These are phyloP conservation scores for Blastobotrys chiropterorum DNA, from an alignment of 805 yeast species.

Conservation along the genomic window DNA sequence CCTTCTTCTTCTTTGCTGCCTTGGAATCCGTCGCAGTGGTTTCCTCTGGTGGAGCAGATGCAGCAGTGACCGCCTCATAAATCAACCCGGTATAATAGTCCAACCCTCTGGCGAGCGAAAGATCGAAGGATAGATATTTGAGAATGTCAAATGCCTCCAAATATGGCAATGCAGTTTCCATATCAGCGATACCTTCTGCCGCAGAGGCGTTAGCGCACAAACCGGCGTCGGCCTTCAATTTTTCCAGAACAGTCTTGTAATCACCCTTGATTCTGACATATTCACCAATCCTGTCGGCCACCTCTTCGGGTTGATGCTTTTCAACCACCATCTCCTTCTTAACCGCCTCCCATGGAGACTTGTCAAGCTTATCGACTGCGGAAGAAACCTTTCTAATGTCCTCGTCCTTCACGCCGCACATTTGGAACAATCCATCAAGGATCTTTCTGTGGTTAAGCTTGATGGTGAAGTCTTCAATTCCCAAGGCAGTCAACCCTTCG, in stretches of 20 bases:
- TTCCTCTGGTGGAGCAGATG: constrained; percentile 81
- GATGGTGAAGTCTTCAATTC: constrained; percentile 82
- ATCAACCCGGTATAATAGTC: constrained; percentile 97
- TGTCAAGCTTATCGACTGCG: constrained; percentile 95
- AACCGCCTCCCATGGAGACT: constrained; percentile 91
- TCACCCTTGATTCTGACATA: constrained; percentile 79
- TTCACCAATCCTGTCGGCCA: constrained; percentile 89
- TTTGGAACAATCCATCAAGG: constrained; percentile 90
- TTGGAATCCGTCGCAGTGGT: constrained; percentile 54
- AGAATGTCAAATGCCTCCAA: constrained; percentile 73
- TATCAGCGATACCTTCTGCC: constrained; percentile 72
- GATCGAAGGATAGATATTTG: constrained; percentile 68
- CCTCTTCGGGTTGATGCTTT: constrained; percentile 83
- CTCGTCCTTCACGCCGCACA: constrained; percentile 89
- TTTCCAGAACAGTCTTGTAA: constrained; percentile 39
- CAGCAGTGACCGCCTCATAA: constrained; percentile 92
- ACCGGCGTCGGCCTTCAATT: constrained; percentile 50
- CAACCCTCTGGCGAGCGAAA: constrained; percentile 93
- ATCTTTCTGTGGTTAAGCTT: constrained; percentile 94
- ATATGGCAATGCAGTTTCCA: constrained; percentile 67
- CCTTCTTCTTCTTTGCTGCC: constrained; percentile 32
- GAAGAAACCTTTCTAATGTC: constrained; percentile 90
- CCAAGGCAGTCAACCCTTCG: constrained; percentile 78
- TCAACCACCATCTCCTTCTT: constrained; percentile 88
- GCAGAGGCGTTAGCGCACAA: constrained; percentile 67